These are phyloP conservation scores for Poterioochromonas sp. DNA, from an alignment of 352 stramenopile species.

Conservation along the genomic window DNA sequence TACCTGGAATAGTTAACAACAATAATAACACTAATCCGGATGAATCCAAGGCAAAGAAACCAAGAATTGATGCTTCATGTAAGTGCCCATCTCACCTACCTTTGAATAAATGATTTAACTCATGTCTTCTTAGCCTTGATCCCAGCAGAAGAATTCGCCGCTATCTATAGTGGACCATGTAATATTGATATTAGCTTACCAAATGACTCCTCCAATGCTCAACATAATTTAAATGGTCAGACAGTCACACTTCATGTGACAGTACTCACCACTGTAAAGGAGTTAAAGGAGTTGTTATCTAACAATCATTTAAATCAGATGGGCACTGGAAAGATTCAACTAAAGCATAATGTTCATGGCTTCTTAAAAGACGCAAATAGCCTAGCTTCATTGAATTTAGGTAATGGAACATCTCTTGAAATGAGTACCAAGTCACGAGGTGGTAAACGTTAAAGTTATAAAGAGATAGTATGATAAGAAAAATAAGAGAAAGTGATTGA, in stretches of 20 bases:
- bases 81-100: too few relatives aligned
- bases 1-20: neutral
- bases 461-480: too few relatives aligned
- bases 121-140: neutral
- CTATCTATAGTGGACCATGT: constrained; percentile 20
- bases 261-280: constrained; percentile 73
- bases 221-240: constrained; percentile 86
- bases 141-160: neutral
- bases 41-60: too few relatives aligned
- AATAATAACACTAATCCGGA: neutral
- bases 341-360: constrained; percentile 62
- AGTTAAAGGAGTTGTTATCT: constrained; percentile 74
- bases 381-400: constrained; percentile 56
- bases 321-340: constrained; percentile 87
- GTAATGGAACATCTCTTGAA: constrained; percentile 51
- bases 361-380: constrained; percentile 76
- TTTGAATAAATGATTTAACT: too few relatives aligned
- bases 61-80: too few relatives aligned
- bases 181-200: constrained; percentile 63
- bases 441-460: constrained; percentile 39
- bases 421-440: constrained; percentile 44
- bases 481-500: too few relatives aligned
- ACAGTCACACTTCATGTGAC: constrained; percentile 71
- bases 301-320: constrained; percentile 65
- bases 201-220: constrained; percentile 68